A percentile compares a stretch with the other conserved stretches of the same genome.
Evolutionary conservation across 176 grass and related monocot genomes (phyloP).

Genomic region (Aegilops longissima): DNA sequence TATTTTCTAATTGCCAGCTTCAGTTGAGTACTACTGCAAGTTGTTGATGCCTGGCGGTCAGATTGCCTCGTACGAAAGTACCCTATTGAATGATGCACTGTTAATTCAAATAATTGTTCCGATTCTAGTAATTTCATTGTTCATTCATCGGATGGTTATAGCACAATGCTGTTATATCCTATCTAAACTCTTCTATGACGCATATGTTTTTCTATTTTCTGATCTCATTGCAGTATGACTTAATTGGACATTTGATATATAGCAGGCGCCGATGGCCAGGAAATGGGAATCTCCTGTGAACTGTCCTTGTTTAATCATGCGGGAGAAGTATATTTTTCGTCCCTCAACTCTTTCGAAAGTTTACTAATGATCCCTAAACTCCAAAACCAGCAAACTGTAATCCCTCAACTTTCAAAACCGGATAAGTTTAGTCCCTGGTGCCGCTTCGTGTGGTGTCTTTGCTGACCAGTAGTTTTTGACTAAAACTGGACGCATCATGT

Average conservation of each 20-base stretch:
- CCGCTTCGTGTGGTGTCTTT: too few species aligned
- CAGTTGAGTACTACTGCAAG: neutral
- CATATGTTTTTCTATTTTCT: constrained; percentile 6
- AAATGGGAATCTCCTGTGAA: neutral
- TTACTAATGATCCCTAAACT: too few species aligned
- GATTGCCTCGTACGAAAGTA: neutral
- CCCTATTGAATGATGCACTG: too few species aligned
- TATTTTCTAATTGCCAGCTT: constrained; percentile 3
- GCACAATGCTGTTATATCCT: neutral
- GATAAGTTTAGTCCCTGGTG: too few species aligned
- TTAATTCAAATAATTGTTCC: too few species aligned
- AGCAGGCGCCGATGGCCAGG: neutral
- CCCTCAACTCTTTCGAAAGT: too few species aligned
- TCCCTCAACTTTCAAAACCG: too few species aligned
- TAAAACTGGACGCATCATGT: too few species aligned
- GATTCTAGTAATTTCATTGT: too few species aligned
- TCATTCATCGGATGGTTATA: neutral
- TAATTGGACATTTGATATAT: neutral
- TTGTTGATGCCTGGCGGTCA: neutral
- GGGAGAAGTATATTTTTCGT: too few species aligned
- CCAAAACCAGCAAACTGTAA: too few species aligned
- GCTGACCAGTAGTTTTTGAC: too few species aligned
- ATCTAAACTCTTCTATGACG: neutral
- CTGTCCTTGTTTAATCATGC: constrained; percentile 16
- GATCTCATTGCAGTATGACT: constrained; percentile 5